phyloP scores from a whole-genome alignment of 2,329 filamentous ascomycete genomes.

The Diplodia intermedia region DNA sequence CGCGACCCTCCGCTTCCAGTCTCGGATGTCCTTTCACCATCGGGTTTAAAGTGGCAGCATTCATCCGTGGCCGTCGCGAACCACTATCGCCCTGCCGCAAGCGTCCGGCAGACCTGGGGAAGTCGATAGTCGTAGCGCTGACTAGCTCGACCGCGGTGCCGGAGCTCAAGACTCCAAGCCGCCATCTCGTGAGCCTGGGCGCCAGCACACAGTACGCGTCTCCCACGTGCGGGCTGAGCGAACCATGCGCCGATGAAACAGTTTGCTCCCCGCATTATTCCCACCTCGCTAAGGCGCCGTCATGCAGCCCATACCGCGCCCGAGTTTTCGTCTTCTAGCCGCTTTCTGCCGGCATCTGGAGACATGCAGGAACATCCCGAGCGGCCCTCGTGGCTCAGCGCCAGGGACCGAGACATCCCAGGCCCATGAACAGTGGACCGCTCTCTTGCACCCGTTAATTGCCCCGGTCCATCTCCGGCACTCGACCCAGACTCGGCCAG shows the following conservation, averaged over 20 bases:
- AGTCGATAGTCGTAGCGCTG: too few relatives aligned
- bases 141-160: too few relatives aligned
- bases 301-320: conserved; percentile 6
- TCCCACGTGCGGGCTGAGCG: conserved; percentile 5
- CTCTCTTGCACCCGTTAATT: background rate
- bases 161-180: background rate
- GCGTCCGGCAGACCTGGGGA: too few relatives aligned
- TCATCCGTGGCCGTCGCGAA: background rate
- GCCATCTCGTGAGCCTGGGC: conserved; percentile 1
- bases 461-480: conserved; percentile 13
- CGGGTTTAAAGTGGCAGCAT: background rate
- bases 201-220: background rate
- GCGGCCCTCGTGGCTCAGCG: background rate
- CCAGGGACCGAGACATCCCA: background rate
- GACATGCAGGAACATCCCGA: conserved; percentile 1
- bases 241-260: conserved; percentile 25
- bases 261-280: conserved; percentile 12
- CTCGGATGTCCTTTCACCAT: background rate
- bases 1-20: background rate
- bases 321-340: background rate
- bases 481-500: background rate
- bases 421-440: conserved; percentile 21
- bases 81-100: background rate
- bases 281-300: conserved; percentile 8
- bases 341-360: background rate